phyloP scores from a whole-genome alignment of 148 eudicot genomes.

The Beta vulgaris region DNA sequence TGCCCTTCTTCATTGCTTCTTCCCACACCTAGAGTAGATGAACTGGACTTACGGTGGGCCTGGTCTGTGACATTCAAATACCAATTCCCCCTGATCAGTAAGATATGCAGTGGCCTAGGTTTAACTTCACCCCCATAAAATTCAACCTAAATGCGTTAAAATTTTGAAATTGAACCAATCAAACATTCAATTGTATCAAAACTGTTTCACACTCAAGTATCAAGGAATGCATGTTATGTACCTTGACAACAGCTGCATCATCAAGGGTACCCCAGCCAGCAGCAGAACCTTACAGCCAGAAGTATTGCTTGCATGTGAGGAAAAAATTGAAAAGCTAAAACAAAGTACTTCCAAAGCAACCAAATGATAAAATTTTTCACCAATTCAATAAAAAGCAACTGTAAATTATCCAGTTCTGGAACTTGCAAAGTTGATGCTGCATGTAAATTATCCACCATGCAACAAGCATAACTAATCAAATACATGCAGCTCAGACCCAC shows the following conservation, averaged over 20 bases:
- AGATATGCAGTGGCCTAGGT: background rate
- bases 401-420: background rate
- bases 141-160: background rate
- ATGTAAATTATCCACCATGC: background rate
- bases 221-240: slow-evolving; percentile 23
- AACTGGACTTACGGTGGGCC: too few species aligned
- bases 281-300: slow-evolving; percentile 75
- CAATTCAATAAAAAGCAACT: background rate
- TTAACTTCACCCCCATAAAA: background rate
- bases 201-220: background rate
- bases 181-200: background rate
- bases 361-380: background rate
- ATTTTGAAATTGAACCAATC: background rate
- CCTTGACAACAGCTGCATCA: slow-evolving; percentile 98
- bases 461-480: background rate
- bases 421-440: background rate
- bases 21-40: too few species aligned
- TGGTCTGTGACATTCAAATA: background rate
- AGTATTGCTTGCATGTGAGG: slow-evolving; percentile 21
- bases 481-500: background rate
- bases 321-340: background rate
- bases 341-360: background rate
- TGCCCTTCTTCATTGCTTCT: too few species aligned
- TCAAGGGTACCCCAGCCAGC: slow-evolving; percentile 98
- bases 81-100: background rate